Conservation (phyloP, 192 early-diverging fungal species). For the Thamnidium elegans region DNA sequence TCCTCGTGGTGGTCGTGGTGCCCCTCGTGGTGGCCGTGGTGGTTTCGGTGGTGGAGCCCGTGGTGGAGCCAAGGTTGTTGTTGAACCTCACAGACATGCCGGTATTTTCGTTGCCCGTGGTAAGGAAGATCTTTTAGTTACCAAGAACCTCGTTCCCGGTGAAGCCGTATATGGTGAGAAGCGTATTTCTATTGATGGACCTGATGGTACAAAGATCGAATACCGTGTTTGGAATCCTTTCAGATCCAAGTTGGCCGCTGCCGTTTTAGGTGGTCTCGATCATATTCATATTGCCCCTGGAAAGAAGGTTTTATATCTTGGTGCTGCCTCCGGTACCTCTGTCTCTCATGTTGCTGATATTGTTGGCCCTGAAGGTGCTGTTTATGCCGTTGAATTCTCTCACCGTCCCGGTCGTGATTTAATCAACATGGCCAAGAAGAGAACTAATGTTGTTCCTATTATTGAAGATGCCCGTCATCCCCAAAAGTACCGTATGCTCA, state of each 20-base stretch:
- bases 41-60: slow-evolving; percentile 70
- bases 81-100: slow-evolving; percentile 97
- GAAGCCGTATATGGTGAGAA: slow-evolving; percentile 98
- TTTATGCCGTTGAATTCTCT: slow-evolving; percentile 99
- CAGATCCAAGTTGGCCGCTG: slow-evolving; percentile 97
- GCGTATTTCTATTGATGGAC: slow-evolving; percentile 92
- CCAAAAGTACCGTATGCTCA: slow-evolving; percentile 99
- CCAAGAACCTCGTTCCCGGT: slow-evolving; percentile 98
- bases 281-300: slow-evolving; percentile 92
- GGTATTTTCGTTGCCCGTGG: slow-evolving; percentile 95
- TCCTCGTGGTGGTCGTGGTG: slow-evolving; percentile 21
- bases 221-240: slow-evolving; percentile 99
- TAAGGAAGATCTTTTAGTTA: slow-evolving; percentile 98
- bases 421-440: slow-evolving; percentile 99
- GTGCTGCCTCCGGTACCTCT: slow-evolving; percentile 91
- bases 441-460: slow-evolving; percentile 98
- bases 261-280: slow-evolving; percentile 95
- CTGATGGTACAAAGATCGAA: slow-evolving; percentile 94
- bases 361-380: slow-evolving; percentile 93
- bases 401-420: slow-evolving; percentile 98
- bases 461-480: slow-evolving; percentile 99
- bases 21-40: slow-evolving; percentile 48
- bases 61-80: slow-evolving; percentile 91
- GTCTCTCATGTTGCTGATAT: slow-evolving; percentile 98
- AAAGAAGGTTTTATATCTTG: slow-evolving; percentile 97